Base-by-base conservation (phyloP, 768 basidiomycete species). In the Boletus fagicola region DNA sequence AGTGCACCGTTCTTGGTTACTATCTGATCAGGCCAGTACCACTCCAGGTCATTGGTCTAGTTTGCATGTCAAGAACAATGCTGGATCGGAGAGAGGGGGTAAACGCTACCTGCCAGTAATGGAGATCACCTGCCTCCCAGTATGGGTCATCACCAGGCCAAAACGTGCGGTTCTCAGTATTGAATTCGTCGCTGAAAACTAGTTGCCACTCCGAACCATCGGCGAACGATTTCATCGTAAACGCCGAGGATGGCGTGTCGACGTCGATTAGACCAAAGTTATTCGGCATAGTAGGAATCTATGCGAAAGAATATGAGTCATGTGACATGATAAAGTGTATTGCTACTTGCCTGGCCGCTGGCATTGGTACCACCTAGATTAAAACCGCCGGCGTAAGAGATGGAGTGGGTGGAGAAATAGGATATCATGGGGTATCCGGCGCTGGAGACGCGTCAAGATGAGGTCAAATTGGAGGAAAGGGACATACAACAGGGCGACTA, bases 181-280 rank as follows among this genome's bases (percentile, higher is more conserved):
- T 86, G 73, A 95, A 95, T 71, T 95, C 94, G 71, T 95, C 93
- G 40, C 89, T 91, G 71, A 92, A 94, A 4, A 93, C 85, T 13
- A 96, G 79, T 54, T 86, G 83, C 71, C 62, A 80, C 51, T 80
- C 72, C 11, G 76, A 74, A 24, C 86, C 80, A 62, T 86, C 78
- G 20, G 70, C 64, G 62, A 80, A 85, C 5, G 84, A 83, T 7
- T 71, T 64, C 38, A 77, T 78, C 13, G 82, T 81, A 68, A 83
- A 76, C n/a, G 77, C 80, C 42, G 78, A 70, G 61, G 75, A 60
- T 1, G 91, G 91, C 4, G 94, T 96, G 30, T 90, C 83, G 30
- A 78, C 63, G 70, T 94, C 92, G 61, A 94, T 88, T 31, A 93
- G 72, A 15, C 84, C 85, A 68, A 79, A 83, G 62, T 86, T 83